A percentile compares a stretch with the other conserved stretches of the same genome.
phyloP scores from a whole-genome alignment of 805 yeast species.

The Candida manassasensis region DNA sequence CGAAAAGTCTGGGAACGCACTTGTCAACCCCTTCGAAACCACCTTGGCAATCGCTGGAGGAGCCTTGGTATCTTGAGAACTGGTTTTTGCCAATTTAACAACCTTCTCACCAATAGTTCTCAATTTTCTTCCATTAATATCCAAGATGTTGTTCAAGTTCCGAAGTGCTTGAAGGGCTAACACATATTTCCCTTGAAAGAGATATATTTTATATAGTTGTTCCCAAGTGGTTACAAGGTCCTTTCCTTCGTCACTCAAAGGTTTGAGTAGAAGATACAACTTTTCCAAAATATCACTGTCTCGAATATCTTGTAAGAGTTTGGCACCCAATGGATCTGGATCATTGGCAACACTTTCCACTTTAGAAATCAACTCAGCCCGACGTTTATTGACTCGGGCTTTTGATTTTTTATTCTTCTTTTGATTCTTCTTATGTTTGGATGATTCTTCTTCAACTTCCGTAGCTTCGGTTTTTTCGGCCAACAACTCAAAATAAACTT shows the following conservation, averaged over 20 bases:
- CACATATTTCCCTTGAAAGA: constrained; percentile 41
- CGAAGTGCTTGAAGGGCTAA: constrained; percentile 43
- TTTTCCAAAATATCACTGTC: constrained; percentile 39
- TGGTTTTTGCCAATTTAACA: constrained; percentile 24
- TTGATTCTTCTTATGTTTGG: constrained; percentile 21
- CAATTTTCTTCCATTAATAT: constrained; percentile 15
- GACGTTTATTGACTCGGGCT: constrained; percentile 44
- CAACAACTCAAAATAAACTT: constrained; percentile 45
- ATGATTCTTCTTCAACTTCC: constrained; percentile 18
- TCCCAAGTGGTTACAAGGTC: constrained; percentile 37
- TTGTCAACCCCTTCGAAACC: constrained; percentile 30
- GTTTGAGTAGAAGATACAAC: constrained; percentile 39
- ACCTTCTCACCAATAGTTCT: constrained; percentile 28
- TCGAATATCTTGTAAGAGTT: constrained; percentile 25
- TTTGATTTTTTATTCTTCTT: constrained; percentile 58
- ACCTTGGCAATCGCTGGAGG: constrained; percentile 44
- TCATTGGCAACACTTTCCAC: constrained; percentile 46
- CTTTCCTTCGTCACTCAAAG: constrained; percentile 40
- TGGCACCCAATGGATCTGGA: constrained; percentile 57
- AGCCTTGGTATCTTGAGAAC: constrained; percentile 32
- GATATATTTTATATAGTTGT: constrained; percentile 36
- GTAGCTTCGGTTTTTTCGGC: constrained; percentile 15
- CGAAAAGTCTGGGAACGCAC: constrained; percentile 31
- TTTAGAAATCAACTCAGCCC: constrained; percentile 47
- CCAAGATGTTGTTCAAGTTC: constrained; percentile 36